These are phyloP conservation scores for Canavalia gladiata DNA, from an alignment of 306 rosid species.

Conservation along the genomic window DNA sequence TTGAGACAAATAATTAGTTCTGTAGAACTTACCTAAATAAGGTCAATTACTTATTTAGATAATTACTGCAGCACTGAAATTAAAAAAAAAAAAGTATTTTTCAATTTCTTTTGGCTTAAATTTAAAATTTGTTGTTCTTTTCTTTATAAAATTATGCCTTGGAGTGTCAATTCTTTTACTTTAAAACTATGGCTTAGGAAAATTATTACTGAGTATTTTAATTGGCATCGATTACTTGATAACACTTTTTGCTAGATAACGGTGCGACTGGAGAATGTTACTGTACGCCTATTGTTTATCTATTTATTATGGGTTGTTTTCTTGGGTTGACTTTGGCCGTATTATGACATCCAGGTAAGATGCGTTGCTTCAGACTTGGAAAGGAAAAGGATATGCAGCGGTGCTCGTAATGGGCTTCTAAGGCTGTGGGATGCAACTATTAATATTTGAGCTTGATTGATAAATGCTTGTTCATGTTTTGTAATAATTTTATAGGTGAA, in stretches of 20 bases:
- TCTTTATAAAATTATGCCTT: slow-evolving; percentile 23
- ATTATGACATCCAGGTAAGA: slow-evolving; percentile 69
- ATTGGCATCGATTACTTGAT: slow-evolving; percentile 12
- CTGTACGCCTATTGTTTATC: slow-evolving; percentile 10
- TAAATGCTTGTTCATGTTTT: slow-evolving; percentile 29
- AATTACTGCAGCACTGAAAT: slow-evolving; percentile 4
- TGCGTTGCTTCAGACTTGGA: slow-evolving; percentile 90
- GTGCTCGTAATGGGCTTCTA: slow-evolving; percentile 93
- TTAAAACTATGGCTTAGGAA: not conserved
- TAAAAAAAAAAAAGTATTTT: slow-evolving; percentile 23
- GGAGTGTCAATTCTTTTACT: slow-evolving; percentile 12
- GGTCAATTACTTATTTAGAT: not conserved
- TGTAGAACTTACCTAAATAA: not conserved
- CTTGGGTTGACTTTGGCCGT: slow-evolving; percentile 43
- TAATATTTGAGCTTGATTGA: slow-evolving; percentile 65
- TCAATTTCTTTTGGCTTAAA: slow-evolving; percentile 28
- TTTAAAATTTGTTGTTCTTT: not conserved
- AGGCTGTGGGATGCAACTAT: slow-evolving; percentile 99
- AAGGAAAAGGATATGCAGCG: slow-evolving; percentile 98
- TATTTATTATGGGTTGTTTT: slow-evolving; percentile 33
- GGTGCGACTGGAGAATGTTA: slow-evolving; percentile 19
- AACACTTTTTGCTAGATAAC: slow-evolving; percentile 21
- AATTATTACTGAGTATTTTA: slow-evolving; percentile 30
- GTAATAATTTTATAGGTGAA: slow-evolving; percentile 39
- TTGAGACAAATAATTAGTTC: slow-evolving; percentile 10